phyloP scores from a whole-genome alignment of 176 grass and related monocot genomes.

The Oryza meyeriana region DNA sequence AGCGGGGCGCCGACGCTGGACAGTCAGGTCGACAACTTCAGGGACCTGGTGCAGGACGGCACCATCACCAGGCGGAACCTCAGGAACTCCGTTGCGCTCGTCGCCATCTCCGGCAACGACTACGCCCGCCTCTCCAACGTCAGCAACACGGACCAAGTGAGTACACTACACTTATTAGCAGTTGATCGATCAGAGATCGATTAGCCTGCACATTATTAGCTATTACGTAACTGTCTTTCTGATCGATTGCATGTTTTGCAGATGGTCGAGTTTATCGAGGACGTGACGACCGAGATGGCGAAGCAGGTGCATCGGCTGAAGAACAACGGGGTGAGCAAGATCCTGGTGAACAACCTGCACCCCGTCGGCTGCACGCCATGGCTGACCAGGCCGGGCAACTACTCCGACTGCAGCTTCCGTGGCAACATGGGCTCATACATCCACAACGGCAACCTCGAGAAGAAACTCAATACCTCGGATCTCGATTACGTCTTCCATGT shows the following conservation, averaged over 20 bases:
- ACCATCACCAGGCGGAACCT: not conserved
- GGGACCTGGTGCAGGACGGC: not conserved
- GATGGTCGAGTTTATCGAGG: not conserved
- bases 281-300: constrained; percentile 19
- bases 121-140: constrained; percentile 23
- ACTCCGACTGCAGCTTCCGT: constrained; percentile 9
- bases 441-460: not conserved
- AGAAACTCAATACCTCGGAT: not conserved
- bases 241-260: not conserved
- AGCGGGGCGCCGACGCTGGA: not conserved
- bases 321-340: constrained; percentile 24
- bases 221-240: not conserved
- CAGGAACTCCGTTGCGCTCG: constrained; percentile 11
- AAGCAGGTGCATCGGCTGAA: constrained; percentile 9
- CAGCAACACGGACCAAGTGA: not conserved
- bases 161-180: not conserved
- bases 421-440: not conserved
- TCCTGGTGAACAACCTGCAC: constrained; percentile 40
- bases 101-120: constrained; percentile 47
- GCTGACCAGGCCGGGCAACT: constrained; percentile 22
- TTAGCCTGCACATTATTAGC: not conserved
- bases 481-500: not conserved
- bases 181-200: not conserved
- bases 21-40: not conserved
- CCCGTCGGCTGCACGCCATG: constrained; percentile 47